A percentile compares a stretch with the other conserved stretches of the same genome.
These are phyloP conservation scores for Saccharomycopsis sp. DNA, from an alignment of 805 yeast species.

Conservation along the genomic window DNA sequence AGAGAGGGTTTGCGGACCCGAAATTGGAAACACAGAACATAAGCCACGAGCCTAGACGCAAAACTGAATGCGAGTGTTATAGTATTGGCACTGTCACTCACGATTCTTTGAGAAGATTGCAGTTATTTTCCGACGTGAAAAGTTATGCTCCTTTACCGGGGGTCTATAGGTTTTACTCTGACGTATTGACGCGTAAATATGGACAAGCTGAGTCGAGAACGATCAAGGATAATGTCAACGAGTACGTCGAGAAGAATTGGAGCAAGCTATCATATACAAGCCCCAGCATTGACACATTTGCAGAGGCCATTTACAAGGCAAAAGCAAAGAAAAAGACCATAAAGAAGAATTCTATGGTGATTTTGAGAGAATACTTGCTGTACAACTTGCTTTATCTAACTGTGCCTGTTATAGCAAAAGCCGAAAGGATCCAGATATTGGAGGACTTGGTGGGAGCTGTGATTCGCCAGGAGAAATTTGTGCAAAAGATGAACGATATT, in stretches of 20 bases:
- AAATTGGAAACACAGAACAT: neutral
- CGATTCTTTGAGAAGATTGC: conserved; percentile 1
- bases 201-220: neutral
- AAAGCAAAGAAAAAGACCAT: neutral
- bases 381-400: neutral
- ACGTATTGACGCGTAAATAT: neutral
- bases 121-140: neutral
- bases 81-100: neutral
- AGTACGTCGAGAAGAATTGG: neutral
- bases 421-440: conserved; percentile 44
- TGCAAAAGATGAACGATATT: neutral
- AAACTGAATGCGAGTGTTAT: neutral
- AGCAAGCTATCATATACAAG: neutral
- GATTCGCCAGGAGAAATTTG: conserved; percentile 20
- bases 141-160: neutral
- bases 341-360: neutral
- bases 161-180: neutral
- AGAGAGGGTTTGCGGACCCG: neutral
- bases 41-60: neutral
- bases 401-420: conserved; percentile 25
- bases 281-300: neutral
- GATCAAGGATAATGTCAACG: neutral
- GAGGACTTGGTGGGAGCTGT: conserved; percentile 41
- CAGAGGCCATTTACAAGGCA: neutral
- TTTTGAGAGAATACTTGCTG: neutral